These are phyloP conservation scores for Didymella arachidicola DNA, from an alignment of 2,329 filamentous ascomycete genomes.

Conservation along the genomic window DNA sequence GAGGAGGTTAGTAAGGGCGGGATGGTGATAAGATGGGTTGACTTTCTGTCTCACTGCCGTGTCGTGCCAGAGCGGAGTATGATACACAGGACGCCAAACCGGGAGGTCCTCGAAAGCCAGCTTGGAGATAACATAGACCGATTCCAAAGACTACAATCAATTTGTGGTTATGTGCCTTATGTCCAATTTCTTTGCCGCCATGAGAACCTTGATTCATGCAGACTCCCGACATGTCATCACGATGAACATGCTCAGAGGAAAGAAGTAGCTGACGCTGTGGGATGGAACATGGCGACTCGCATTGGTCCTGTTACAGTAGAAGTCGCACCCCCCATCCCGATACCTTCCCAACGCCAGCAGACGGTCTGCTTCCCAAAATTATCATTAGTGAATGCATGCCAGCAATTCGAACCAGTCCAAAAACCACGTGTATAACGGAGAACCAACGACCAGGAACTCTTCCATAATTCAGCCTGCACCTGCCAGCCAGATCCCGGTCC, in stretches of 20 bases:
- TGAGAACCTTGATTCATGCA: no score
- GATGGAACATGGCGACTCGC: not conserved
- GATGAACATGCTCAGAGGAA: not conserved
- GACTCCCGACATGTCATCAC: no score
- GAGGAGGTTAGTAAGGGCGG: constrained; percentile 13
- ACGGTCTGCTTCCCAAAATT: not conserved
- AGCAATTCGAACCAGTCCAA: not conserved
- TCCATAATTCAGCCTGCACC: not conserved
- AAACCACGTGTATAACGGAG: not conserved
- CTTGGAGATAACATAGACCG: no score
- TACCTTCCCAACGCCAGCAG: not conserved
- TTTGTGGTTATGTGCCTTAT: no score
- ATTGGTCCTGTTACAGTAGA: not conserved
- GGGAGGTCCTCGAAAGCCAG: no score
- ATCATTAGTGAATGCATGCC: not conserved
- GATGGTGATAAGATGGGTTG: constrained; percentile 11
- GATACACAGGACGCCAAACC: no score
- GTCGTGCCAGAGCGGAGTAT: no score
- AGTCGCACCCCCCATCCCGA: not conserved
- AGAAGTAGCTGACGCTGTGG: not conserved
- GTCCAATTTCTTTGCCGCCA: no score
- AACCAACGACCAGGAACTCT: not conserved
- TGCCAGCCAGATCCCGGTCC: not conserved
- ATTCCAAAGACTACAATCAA: no score
- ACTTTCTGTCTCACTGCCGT: not conserved